Evolutionary conservation across 1,284 basidiomycete genomes (phyloP).

Genomic region (Inonotus hispidus): DNA sequence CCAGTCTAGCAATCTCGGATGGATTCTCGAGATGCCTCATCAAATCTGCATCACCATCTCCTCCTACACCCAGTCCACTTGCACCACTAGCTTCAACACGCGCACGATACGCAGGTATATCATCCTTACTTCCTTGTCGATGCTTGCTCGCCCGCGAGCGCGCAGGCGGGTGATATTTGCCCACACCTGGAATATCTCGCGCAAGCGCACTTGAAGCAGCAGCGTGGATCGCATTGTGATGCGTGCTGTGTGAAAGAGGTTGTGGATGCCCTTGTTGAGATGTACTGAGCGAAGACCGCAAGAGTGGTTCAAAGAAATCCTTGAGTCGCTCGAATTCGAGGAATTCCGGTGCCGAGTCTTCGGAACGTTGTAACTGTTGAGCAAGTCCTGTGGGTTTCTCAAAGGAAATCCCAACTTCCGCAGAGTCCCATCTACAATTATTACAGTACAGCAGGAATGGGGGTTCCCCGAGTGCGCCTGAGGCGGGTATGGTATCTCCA

Average conservation of each 20-base stretch:
- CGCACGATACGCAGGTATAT: conserved; percentile 68
- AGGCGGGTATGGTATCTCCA: conserved; percentile 46
- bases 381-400: conserved; percentile 96
- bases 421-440: conserved; percentile 93
- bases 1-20: conserved; percentile 63
- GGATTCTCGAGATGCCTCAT: conserved; percentile 56
- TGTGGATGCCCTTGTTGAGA: conserved; percentile 32
- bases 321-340: conserved; percentile 89
- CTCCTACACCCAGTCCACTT: conserved; percentile 46
- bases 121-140: conserved; percentile 60
- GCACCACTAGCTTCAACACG: conserved; percentile 57
- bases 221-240: conserved; percentile 75
- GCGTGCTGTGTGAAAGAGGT: conserved; percentile 48
- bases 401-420: conserved; percentile 84
- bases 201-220: conserved; percentile 80
- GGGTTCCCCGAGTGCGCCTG: conserved; percentile 63
- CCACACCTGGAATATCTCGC: conserved; percentile 73
- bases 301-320: conserved; percentile 90
- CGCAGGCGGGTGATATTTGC: conserved; percentile 59
- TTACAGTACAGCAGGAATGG: conserved; percentile 92
- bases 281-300: conserved; percentile 68
- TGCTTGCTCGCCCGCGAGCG: conserved; percentile 44
- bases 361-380: conserved; percentile 80
- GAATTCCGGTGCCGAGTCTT: conserved; percentile 79
- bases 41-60: conserved; percentile 65